Base-by-base conservation (phyloP, 495 filamentous ascomycete genomes). In the Lasiosphaeria ovina region DNA sequence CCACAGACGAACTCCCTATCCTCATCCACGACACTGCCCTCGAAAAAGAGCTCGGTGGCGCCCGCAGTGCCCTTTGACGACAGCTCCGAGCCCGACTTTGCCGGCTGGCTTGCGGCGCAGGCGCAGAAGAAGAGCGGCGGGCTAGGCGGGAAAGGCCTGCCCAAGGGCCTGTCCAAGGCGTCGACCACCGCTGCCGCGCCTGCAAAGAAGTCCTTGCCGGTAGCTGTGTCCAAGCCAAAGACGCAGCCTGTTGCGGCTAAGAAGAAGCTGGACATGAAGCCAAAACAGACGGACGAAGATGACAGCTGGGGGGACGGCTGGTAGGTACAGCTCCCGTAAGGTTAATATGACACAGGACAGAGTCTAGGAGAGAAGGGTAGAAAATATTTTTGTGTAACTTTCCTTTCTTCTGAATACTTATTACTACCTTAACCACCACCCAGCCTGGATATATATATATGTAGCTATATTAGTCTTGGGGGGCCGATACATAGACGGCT, bases 31-130 rank as follows among this genome's bases (percentile, higher is more conserved):
- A 69, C 68, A 58, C 67, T 64, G 24, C 69, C 55, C 53, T 35
- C 53, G 58, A 75, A 71, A 49, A 62, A 64, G 53, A 49, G 32
- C 31, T 24, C 55, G 6, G 24, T 40, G 0, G 67, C 73, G 9
- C 62, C 77, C 0, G 69, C 78, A 3, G 79, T 77, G 11, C 81
- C 85, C 0, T 95, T 87, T 62, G 89, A 92, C 61, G 91, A 95
- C 66, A 86, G 87, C 35, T 87, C 87, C 3, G 92, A 97, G 67
- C 92, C 92, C 2, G 93, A 97, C 70, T 97, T 97, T 74, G 93
- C 92, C 17, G 91, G 90, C 5, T 96, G 93, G 92, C 72, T 97
- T 48, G 90, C 89, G 9, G 91, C 91, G 14, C 92, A 96, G 73
- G 82, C 86, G 17, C 76, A 88, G 64, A 83, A 88, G 61, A 96